Evolutionary conservation across 1,139 yeast genomes (phyloP), one percentile per base, ranked within the genome.

Genomic region (Geotrichum carabidarum): DNA sequence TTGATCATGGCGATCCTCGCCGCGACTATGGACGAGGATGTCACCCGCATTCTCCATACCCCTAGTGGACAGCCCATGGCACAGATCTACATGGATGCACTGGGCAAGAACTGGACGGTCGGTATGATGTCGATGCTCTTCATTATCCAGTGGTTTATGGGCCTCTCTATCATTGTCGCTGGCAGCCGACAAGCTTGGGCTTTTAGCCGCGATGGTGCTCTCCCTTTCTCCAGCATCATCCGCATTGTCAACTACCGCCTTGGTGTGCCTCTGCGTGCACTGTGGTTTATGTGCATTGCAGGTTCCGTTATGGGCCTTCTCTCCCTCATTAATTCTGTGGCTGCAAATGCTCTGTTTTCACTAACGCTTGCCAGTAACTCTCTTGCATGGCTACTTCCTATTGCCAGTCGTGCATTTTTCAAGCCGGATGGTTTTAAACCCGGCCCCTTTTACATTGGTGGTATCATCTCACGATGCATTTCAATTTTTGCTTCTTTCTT

Each of bases 101-200:
- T 85, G 56, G 93, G 91, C 43, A 80, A 80, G 64, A 73, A 76
- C 50, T 84, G 90, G 88, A 83, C 90, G 1, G 54, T 72, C n/a
- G 70, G 62, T 7, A 60, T 70, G 55, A 68, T 68, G 61, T 50
- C 63, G 12, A 51, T 68, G 51, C 59, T 68, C 55, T 61, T 62
- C 42, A 59, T 67, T 44, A 63, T 70, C 27, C 71, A 68, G 55
- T 69, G 70, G 65, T 78, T 84, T 53, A 84, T 84, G 88, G 89
- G 89, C 5, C 74, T 81, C 14, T 78, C 83, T 1, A 74, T 79
- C 0, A 75, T 88, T 34, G 86, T 95, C 0, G 87, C 96, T 0
- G 91, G 94, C 0, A 86, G 95, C 5, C 81, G 96, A 73, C 83
- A 88, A 38, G 86, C 90, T 0, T 90, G 83, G 73, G 90, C 95